Conservation (phyloP, 2,329 filamentous ascomycete genomes). For the Xylariaceae sp. region DNA sequence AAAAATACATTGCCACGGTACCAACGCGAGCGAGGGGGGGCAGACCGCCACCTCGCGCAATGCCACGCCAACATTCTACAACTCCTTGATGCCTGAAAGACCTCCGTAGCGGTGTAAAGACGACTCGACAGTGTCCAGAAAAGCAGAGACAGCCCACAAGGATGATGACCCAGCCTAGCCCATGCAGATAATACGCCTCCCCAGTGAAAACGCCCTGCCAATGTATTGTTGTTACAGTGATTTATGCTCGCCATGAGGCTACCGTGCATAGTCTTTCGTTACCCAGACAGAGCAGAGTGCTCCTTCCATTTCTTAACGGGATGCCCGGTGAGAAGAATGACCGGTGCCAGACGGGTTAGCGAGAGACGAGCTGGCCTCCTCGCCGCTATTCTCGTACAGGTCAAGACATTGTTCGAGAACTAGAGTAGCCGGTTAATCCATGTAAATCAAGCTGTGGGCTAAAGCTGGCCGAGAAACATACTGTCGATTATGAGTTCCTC, state of each 20-base stretch:
- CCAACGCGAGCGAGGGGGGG: conserved; percentile 17
- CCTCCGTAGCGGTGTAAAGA: conserved; percentile 24
- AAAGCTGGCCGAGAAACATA: conserved; percentile 53
- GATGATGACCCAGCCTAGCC: conserved; percentile 32
- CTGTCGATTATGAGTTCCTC: conserved; percentile 88
- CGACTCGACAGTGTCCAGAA: conserved; percentile 21
- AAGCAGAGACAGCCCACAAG: conserved; percentile 21
- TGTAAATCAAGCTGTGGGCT: background rate
- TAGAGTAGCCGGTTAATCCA: conserved; percentile 26
- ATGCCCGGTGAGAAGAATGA: conserved; percentile 27
- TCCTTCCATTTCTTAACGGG: conserved; percentile 7
- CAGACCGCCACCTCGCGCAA: conserved; percentile 21
- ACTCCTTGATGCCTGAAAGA: conserved; percentile 27
- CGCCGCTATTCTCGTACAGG: conserved; percentile 48
- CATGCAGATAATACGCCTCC: conserved; percentile 31
- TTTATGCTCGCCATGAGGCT: conserved; percentile 19
- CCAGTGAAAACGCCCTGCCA: conserved; percentile 34
- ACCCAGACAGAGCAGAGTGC: conserved; percentile 25
- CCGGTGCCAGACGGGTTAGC: conserved; percentile 31
- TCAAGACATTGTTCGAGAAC: conserved; percentile 49
- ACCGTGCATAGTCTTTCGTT: conserved; percentile 1
- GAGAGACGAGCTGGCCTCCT: conserved; percentile 41
- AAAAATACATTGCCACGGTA: conserved; percentile 26
- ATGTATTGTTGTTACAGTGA: conserved; percentile 34
- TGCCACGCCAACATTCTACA: conserved; percentile 24